Conservation (phyloP, 1,284 basidiomycete genomes). For the Macrocystidia cucumis region DNA sequence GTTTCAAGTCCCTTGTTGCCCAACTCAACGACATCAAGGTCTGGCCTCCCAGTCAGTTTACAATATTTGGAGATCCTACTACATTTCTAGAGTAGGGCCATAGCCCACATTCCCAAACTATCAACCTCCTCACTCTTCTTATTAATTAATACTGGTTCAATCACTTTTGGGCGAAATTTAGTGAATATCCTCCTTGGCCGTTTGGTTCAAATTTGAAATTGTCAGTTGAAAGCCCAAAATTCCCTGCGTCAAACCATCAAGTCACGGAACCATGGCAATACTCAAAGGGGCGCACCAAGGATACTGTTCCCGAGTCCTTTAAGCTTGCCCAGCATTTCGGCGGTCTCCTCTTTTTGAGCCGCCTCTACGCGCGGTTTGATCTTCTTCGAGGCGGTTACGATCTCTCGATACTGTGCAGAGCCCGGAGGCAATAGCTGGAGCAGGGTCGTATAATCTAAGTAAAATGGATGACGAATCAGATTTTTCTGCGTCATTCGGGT, state of each 20-base stretch:
- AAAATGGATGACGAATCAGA: slow-evolving; percentile 2
- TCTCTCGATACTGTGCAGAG: slow-evolving; percentile 42
- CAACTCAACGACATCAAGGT: slow-evolving; percentile 28
- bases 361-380: slow-evolving; percentile 65
- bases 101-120: not conserved
- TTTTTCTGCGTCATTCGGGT: not conserved
- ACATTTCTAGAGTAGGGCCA: slow-evolving; percentile 34
- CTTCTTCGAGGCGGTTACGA: slow-evolving; percentile 38
- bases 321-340: slow-evolving; percentile 89
- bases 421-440: slow-evolving; percentile 52
- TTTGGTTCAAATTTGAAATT: slow-evolving; percentile 95
- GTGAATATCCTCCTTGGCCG: slow-evolving; percentile 88
- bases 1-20: slow-evolving; percentile 1
- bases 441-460: slow-evolving; percentile 71
- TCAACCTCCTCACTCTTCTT: not conserved
- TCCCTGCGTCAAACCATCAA: slow-evolving; percentile 36
- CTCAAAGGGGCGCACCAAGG: slow-evolving; percentile 51
- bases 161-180: slow-evolving; percentile 66
- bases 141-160: slow-evolving; percentile 1
- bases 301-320: slow-evolving; percentile 91
- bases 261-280: not conserved
- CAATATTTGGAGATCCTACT: slow-evolving; percentile 40
- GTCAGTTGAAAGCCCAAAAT: slow-evolving; percentile 84
- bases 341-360: slow-evolving; percentile 83
- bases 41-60: slow-evolving; percentile 40